Base-by-base conservation (phyloP, 495 filamentous ascomycete genomes). In the Lepidopterella palustris region DNA sequence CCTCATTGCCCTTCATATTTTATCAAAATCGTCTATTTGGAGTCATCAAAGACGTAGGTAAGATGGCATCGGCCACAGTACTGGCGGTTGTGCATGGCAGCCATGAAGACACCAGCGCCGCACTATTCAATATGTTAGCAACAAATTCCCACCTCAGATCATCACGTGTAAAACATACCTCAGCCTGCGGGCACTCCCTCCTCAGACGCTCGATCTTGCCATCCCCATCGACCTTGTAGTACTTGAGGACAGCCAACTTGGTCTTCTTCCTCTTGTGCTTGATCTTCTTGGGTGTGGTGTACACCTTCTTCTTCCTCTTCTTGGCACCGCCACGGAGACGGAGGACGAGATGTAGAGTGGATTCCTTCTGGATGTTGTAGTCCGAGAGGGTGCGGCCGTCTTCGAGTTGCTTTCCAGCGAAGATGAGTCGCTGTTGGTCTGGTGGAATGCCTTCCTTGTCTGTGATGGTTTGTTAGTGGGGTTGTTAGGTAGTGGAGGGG, bases 321-420 rank as follows among this genome's bases (percentile, higher is more conserved):
- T 98, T 98, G 72, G 78, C 90, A 78, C 93, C 93, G 75, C 87
- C 87, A 84, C 93, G 95, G 60, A 99, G 90, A 74, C 95, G 91
- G 64, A 99, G 87, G 67, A 99, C 95, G 65, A 97, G 82, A 80
- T 99, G 93, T 63, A 99, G 90, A 73, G 93, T 99, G 65, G 88
- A 92, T 85, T 99, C 93, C 85, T 99, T 99, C 86, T 99, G 93
- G 82, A 99, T 99, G 85, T 97, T 97, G 89, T 99, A 99, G 79
- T 99, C 93, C 71, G 90, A 95, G 68, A 99, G 90, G 68, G 93
- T 97, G 69, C 95, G 95, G 74, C 93, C 93, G 69, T 99, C 93
- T 80, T 99, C 95, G 71, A 99, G 91, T 82, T 99, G 93, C 88
- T 99, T 99, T 75, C 93, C 93, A 70, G 93, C 93, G 80, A 97